Conservation (phyloP, 257 asterid genomes). For the Nicotiana benthamiana region DNA sequence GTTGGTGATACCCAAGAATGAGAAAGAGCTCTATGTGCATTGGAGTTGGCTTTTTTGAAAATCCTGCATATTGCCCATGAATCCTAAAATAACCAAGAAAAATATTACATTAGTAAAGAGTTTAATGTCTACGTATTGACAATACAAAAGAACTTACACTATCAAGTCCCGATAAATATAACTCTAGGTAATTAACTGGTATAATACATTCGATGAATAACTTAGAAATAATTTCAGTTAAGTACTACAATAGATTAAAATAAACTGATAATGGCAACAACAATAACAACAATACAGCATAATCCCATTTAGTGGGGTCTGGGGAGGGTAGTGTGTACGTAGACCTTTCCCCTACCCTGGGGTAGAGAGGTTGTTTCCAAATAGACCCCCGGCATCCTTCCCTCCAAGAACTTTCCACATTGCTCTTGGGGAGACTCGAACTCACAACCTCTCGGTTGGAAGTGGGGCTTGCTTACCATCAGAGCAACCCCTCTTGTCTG, state of each 20-base stretch:
- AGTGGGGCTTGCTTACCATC: too few species aligned
- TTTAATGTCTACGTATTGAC: not conserved
- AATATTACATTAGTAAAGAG: not conserved
- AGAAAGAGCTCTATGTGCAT: conserved; percentile 59
- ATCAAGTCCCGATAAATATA: not conserved
- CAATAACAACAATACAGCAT: too few species aligned
- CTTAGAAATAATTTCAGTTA: not conserved
- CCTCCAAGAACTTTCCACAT: too few species aligned
- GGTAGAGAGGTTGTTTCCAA: too few species aligned
- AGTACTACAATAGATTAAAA: not conserved
- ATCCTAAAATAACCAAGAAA: conserved; percentile 36
- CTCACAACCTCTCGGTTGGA: too few species aligned
- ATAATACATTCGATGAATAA: not conserved
- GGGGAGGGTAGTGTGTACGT: too few species aligned
- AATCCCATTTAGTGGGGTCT: too few species aligned
- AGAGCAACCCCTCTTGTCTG: too few species aligned
- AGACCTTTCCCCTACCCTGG: too few species aligned
- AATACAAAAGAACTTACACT: not conserved
- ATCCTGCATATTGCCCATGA: conserved; percentile 97
- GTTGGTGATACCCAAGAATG: conserved; percentile 56
- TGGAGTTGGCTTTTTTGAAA: conserved; percentile 76
- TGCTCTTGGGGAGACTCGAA: too few species aligned
- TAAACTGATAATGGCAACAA: not conserved
- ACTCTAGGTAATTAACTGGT: too few species aligned
- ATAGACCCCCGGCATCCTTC: too few species aligned